phyloP scores from a whole-genome alignment of 2,329 filamentous ascomycete genomes.

The Alternaria arborescens region DNA sequence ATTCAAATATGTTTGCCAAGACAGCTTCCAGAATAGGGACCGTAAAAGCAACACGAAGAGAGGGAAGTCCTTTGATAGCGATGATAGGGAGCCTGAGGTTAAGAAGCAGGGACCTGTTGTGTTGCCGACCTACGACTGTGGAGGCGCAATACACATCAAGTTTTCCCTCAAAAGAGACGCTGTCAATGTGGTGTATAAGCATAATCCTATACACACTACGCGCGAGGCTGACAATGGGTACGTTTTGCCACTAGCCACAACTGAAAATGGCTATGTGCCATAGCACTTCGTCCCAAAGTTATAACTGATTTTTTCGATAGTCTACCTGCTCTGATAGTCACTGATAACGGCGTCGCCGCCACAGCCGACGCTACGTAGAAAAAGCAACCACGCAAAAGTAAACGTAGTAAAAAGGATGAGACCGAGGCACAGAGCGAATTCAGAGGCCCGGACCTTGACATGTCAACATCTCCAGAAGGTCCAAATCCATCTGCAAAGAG shows the following conservation, averaged over 20 bases:
- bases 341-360: slow-evolving; percentile 7
- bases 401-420: slow-evolving; percentile 28
- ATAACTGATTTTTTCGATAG: slow-evolving; percentile 1
- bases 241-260: slow-evolving; percentile 1
- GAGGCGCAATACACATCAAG: slow-evolving; percentile 46
- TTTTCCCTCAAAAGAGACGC: slow-evolving; percentile 47
- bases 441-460: slow-evolving; percentile 26
- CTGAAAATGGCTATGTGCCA: not conserved
- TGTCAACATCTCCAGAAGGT: slow-evolving; percentile 33
- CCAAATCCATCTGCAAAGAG: slow-evolving; percentile 28
- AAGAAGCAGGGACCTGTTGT: slow-evolving; percentile 3
- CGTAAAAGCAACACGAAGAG: slow-evolving; percentile 38
- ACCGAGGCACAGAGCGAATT: slow-evolving; percentile 21
- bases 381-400: slow-evolving; percentile 28
- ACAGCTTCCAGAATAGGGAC: slow-evolving; percentile 45
- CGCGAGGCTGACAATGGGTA: slow-evolving; percentile 26
- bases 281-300: not conserved
- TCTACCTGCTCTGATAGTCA: slow-evolving; percentile 10
- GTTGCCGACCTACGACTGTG: slow-evolving; percentile 43
- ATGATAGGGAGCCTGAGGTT: slow-evolving; percentile 12
- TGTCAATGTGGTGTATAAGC: slow-evolving; percentile 48
- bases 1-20: slow-evolving; percentile 46
- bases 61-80: slow-evolving; percentile 22
- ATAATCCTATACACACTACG: slow-evolving; percentile 44
- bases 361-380: slow-evolving; percentile 13